A percentile compares a stretch with the other conserved stretches of the same genome.
These are phyloP conservation scores for Exutisphaerella laricina DNA, from an alignment of 2,329 filamentous ascomycete species.

Conservation along the genomic window DNA sequence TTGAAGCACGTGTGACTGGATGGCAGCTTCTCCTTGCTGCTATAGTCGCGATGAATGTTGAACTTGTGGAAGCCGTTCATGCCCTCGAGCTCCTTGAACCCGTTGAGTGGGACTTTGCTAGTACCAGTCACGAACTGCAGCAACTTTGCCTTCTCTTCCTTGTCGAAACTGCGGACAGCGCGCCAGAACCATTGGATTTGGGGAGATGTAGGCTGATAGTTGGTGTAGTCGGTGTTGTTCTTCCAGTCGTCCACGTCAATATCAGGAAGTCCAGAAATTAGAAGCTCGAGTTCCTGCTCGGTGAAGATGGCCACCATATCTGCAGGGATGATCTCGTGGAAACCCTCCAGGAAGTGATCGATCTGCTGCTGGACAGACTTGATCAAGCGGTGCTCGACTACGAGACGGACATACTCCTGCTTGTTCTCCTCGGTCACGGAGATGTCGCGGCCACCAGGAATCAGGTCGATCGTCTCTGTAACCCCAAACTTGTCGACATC, in stretches of 20 bases:
- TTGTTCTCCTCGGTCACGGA: constrained; percentile 97
- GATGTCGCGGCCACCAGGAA: constrained; percentile 82
- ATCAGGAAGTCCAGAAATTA: constrained; percentile 94
- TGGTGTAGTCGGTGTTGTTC: constrained; percentile 97
- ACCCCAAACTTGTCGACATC: constrained; percentile 93
- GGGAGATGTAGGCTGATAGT: constrained; percentile 87
- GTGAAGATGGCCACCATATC: constrained; percentile 97
- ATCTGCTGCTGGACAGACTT: constrained; percentile 92
- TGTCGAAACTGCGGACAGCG: constrained; percentile 93
- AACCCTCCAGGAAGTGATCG: constrained; percentile 74
- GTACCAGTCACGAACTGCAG: constrained; percentile 98
- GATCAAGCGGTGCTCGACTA: constrained; percentile 89
- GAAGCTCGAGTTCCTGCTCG: constrained; percentile 90
- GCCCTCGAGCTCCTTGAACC: constrained; percentile 97
- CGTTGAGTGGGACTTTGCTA: constrained; percentile 95
- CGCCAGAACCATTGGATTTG: constrained; percentile 99
- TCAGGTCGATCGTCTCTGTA: constrained; percentile 77
- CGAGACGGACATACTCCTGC: constrained; percentile 89
- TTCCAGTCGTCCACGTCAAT: constrained; percentile 99
- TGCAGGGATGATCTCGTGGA: constrained; percentile 96
- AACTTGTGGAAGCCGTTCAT: constrained; percentile 99
- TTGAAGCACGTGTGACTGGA: constrained; percentile 99
- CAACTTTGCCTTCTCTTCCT: constrained; percentile 95
- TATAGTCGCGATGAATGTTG: constrained; percentile 98
- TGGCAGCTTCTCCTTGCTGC: constrained; percentile 89